Conservation (phyloP, 805 yeast genomes). For the Pichia kluyveri region DNA sequence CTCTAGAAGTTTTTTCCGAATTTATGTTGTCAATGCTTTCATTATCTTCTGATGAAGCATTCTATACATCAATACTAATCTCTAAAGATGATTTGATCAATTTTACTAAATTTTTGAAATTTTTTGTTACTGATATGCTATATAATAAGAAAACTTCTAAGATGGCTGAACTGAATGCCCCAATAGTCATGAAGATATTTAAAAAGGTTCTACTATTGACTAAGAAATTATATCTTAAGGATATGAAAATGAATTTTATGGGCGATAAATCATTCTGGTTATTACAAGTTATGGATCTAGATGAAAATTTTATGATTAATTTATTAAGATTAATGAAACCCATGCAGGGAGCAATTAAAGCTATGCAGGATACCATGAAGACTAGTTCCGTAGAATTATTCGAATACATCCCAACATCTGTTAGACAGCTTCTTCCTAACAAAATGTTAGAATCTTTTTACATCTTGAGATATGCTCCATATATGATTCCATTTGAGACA, state of each 20-base stretch:
- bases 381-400: no score
- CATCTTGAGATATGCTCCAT: constrained; percentile 61
- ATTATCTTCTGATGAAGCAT: constrained; percentile 1
- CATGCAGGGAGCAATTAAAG: no score
- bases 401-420: no score
- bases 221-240: constrained; percentile 57
- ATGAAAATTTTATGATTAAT: no score
- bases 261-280: constrained; percentile 49
- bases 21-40: constrained; percentile 1
- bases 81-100: neutral
- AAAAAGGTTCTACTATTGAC: constrained; percentile 26
- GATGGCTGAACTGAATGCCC: no score
- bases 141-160: no score
- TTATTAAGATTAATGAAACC: no score
- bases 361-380: no score
- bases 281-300: constrained; percentile 9
- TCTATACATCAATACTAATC: neutral
- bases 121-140: neutral
- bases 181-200: neutral
- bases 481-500: constrained; percentile 64
- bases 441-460: constrained; percentile 31
- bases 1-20: constrained; percentile 1
- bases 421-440: constrained; percentile 1
- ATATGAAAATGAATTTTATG: constrained; percentile 46
- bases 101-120: constrained; percentile 1